Conservation (phyloP, 2,329 filamentous ascomycete species). For the Lachnellula cervina region DNA sequence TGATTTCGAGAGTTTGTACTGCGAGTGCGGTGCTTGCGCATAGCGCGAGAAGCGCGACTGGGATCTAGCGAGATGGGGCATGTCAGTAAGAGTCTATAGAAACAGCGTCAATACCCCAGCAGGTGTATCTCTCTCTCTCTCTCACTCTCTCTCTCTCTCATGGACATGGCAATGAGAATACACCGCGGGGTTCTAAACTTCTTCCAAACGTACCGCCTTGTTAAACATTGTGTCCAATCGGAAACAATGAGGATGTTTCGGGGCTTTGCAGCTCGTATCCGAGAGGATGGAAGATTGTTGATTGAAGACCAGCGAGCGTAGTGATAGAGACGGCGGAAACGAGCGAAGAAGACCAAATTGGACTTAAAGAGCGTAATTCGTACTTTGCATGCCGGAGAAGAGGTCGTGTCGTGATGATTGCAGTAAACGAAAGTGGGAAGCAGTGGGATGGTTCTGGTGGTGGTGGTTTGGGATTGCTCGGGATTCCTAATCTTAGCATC, state of each 20-base stretch:
- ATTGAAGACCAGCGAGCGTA: neutral
- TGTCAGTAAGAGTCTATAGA: neutral
- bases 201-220: neutral
- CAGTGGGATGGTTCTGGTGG: too few species aligned
- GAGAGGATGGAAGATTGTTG: neutral
- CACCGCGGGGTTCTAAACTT: neutral
- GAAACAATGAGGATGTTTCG: neutral
- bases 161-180: neutral
- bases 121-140: too few species aligned
- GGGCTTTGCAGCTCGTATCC: neutral
- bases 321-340: neutral
- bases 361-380: neutral
- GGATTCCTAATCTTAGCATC: neutral
- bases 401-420: neutral
- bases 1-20: slow-evolving; percentile 51
- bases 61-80: slow-evolving; percentile 5
- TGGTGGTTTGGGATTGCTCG: too few species aligned
- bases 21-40: slow-evolving; percentile 43
- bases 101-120: neutral
- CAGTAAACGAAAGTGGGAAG: neutral
- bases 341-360: neutral
- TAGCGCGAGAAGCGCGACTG: slow-evolving; percentile 23
- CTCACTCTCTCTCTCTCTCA: too few species aligned
- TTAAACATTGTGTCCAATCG: neutral
- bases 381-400: neutral